A percentile compares a stretch with the other conserved stretches of the same genome.
These are phyloP conservation scores for Trichoderma gracile DNA, from an alignment of 2,329 filamentous ascomycete genomes.

Conservation along the genomic window DNA sequence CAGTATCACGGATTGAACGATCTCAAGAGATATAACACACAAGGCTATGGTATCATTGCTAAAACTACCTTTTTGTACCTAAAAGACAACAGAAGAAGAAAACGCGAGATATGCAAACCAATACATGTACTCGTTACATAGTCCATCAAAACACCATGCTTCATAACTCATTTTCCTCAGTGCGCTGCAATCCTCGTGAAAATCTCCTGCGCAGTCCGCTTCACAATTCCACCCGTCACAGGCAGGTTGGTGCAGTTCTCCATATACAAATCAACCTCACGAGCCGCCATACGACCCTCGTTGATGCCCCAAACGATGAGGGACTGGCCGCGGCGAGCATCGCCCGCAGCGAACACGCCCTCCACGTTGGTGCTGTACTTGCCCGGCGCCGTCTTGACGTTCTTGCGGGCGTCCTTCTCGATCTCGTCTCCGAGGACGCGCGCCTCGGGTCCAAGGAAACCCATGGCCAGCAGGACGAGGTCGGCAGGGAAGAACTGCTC, in stretches of 20 bases:
- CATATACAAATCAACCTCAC: slow-evolving; percentile 87
- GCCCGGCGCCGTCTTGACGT: slow-evolving; percentile 88
- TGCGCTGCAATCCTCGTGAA: slow-evolving; percentile 41
- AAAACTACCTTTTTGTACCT: background rate
- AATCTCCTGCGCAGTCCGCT: slow-evolving; percentile 74
- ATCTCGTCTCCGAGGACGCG: slow-evolving; percentile 83
- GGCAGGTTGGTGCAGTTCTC: slow-evolving; percentile 78
- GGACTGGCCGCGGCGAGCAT: slow-evolving; percentile 92
- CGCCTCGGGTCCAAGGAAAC: slow-evolving; percentile 91
- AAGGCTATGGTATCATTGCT: slow-evolving; percentile 25
- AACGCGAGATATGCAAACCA: background rate
- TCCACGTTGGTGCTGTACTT: slow-evolving; percentile 86
- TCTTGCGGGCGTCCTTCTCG: slow-evolving; percentile 90
- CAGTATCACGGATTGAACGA: background rate
- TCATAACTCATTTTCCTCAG: slow-evolving; percentile 22
- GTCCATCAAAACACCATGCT: background rate
- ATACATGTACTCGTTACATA: background rate
- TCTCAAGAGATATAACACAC: background rate
- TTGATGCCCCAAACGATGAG: slow-evolving; percentile 99
- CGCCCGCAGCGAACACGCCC: slow-evolving; percentile 90
- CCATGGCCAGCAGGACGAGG: slow-evolving; percentile 92
- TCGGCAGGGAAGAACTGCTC: slow-evolving; percentile 97
- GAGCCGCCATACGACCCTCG: slow-evolving; percentile 88
- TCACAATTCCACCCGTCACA: slow-evolving; percentile 89
- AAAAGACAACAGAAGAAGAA: slow-evolving; percentile 3